phyloP scores from a whole-genome alignment of 2,329 filamentous ascomycete genomes.

The Malbranchea cinnamomea region DNA sequence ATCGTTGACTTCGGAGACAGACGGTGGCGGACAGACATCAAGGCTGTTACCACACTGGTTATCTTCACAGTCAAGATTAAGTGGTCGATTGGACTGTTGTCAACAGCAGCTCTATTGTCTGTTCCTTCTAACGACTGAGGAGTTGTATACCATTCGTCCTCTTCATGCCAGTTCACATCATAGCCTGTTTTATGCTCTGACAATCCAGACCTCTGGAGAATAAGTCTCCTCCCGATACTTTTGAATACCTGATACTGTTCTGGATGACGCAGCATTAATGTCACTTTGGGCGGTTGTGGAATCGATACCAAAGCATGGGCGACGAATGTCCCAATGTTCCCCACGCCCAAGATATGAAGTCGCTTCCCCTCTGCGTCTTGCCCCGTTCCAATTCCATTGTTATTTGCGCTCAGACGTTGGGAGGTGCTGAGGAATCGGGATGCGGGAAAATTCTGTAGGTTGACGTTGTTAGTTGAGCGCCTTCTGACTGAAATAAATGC shows the following conservation, averaged over 20 bases:
- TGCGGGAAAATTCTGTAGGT: neutral
- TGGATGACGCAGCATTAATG: conserved; percentile 56
- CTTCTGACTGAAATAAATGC: conserved; percentile 1
- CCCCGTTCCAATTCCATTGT: no score
- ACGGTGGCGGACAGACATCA: conserved; percentile 51
- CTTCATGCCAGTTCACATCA: conserved; percentile 26
- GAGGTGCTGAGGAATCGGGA: neutral
- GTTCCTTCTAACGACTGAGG: conserved; percentile 7
- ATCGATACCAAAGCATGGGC: conserved; percentile 55
- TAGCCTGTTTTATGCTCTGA: conserved; percentile 29
- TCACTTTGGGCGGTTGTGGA: conserved; percentile 53
- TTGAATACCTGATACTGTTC: conserved; percentile 22
- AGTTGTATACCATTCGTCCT: conserved; percentile 20
- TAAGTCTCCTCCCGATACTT: conserved; percentile 17
- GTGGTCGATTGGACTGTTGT: conserved; percentile 47
- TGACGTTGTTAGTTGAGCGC: neutral
- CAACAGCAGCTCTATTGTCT: conserved; percentile 6
- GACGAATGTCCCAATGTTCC: conserved; percentile 67
- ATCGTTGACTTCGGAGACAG: conserved; percentile 56
- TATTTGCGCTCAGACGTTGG: neutral
- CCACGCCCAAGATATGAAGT: conserved; percentile 68
- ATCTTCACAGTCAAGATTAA: conserved; percentile 71
- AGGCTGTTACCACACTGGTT: conserved; percentile 47
- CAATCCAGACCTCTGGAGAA: conserved; percentile 24
- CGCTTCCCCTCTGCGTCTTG: no score